Evolutionary conservation across 2,329 filamentous ascomycete genomes (phyloP).

Genomic region (Knufia fluminis): DNA sequence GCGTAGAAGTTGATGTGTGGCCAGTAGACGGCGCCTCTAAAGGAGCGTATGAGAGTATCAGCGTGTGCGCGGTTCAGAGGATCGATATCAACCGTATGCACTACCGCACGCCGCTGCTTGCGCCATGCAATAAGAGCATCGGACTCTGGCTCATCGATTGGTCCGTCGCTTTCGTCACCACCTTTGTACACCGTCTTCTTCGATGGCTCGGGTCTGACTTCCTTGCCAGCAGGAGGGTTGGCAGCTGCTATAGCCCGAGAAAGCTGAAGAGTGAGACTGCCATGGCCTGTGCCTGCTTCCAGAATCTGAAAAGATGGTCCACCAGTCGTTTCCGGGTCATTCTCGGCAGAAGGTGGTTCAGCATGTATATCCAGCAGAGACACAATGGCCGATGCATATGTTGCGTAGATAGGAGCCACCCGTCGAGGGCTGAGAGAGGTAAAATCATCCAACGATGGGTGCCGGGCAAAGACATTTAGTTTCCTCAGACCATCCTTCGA

Average conservation of each 20-base stretch:
- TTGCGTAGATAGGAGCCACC: slow-evolving; percentile 72
- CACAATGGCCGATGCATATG: slow-evolving; percentile 66
- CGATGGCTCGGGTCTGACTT: slow-evolving; percentile 24
- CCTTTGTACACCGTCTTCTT: slow-evolving; percentile 2
- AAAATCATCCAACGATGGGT: slow-evolving; percentile 63
- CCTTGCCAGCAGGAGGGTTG: slow-evolving; percentile 41
- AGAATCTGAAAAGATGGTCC: slow-evolving; percentile 59
- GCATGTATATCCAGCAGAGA: slow-evolving; percentile 67
- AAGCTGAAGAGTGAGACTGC: slow-evolving; percentile 65
- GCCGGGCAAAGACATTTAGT: slow-evolving; percentile 9
- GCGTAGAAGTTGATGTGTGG: slow-evolving; percentile 65
- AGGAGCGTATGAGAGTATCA: slow-evolving; percentile 54
- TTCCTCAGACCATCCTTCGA: slow-evolving; percentile 13
- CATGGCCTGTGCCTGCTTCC: slow-evolving; percentile 79
- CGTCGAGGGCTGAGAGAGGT: slow-evolving; percentile 56
- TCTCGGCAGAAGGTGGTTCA: slow-evolving; percentile 27
- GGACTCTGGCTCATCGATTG: slow-evolving; percentile 14
- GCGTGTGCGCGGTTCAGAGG: slow-evolving; percentile 55
- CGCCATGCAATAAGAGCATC: slow-evolving; percentile 39
- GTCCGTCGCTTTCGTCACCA: background rate
- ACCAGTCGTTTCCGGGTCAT: slow-evolving; percentile 7
- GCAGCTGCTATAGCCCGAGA: slow-evolving; percentile 66
- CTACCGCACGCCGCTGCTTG: slow-evolving; percentile 53
- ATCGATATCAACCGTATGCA: slow-evolving; percentile 65
- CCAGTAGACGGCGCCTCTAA: slow-evolving; percentile 61